Evolutionary conservation across 2,329 filamentous ascomycete species (phyloP).

Genomic region (Fusarium euwallaceae): DNA sequence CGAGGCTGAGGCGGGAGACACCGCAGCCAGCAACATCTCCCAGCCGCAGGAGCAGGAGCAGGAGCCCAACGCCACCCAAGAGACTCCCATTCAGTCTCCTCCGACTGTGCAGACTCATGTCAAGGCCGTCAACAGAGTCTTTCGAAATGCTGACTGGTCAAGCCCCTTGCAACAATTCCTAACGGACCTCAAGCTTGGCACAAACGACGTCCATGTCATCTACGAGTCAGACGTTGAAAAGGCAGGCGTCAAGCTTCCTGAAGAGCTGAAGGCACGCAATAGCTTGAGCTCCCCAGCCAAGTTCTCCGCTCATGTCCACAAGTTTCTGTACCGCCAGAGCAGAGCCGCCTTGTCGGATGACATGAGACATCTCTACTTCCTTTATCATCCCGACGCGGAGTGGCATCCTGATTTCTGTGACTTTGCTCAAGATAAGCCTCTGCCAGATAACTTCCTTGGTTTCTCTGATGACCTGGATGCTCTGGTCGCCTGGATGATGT

Average conservation of each 20-base stretch:
- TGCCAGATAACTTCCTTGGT: constrained; percentile 31
- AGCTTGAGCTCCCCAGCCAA: constrained; percentile 26
- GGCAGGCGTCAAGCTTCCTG: constrained; percentile 25
- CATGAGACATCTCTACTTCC: constrained; percentile 26
- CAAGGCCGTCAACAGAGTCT: constrained; percentile 28
- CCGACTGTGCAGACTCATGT: constrained; percentile 28
- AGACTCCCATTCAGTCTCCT: constrained; percentile 5
- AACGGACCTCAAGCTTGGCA: constrained; percentile 27
- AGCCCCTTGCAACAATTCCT: constrained; percentile 30
- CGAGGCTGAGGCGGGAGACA: constrained; percentile 15
- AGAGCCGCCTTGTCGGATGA: constrained; percentile 25
- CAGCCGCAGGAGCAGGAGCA: constrained; percentile 12
- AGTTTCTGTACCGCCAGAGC: constrained; percentile 27
- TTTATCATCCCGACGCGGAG: constrained; percentile 31
- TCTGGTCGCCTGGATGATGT: constrained; percentile 27
- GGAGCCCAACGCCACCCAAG: background rate
- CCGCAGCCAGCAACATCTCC: constrained; percentile 6
- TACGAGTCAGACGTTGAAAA: constrained; percentile 32
- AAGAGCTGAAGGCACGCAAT: constrained; percentile 27
- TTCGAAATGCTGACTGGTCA: constrained; percentile 32
- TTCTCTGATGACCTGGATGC: constrained; percentile 36
- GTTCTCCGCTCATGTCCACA: constrained; percentile 29
- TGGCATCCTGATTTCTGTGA: constrained; percentile 36
- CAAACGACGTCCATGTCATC: constrained; percentile 21
- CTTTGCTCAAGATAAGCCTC: constrained; percentile 27